These are phyloP conservation scores for Penicillium malachiteum DNA, from an alignment of 495 filamentous ascomycete species.

Conservation along the genomic window DNA sequence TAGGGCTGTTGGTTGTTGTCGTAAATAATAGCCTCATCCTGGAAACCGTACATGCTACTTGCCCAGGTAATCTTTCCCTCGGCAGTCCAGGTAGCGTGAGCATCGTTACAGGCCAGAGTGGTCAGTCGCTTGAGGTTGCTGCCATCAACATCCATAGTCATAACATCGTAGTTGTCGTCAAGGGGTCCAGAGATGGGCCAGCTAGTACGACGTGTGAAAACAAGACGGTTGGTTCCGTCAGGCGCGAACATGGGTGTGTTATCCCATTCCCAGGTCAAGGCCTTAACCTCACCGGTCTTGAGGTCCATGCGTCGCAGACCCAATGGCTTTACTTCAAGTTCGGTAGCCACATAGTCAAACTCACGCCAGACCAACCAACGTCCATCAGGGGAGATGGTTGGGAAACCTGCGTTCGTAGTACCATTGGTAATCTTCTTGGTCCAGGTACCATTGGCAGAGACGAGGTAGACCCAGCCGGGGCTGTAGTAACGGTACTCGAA, in stretches of 20 bases:
- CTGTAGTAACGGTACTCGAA: slow-evolving; percentile 6
- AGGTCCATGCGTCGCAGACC: not conserved
- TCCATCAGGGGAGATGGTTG: slow-evolving; percentile 10
- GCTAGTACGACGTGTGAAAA: not conserved
- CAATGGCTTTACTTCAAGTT: not conserved
- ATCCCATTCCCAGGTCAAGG: not conserved
- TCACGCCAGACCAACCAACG: not conserved
- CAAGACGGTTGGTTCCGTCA: not conserved
- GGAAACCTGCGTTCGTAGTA: slow-evolving; percentile 8
- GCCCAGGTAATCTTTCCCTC: slow-evolving; percentile 8
- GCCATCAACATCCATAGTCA: slow-evolving; percentile 5
- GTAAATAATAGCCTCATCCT: slow-evolving; percentile 29
- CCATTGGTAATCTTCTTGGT: not conserved
- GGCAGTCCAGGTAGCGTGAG: slow-evolving; percentile 8
- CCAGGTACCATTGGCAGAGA: slow-evolving; percentile 4
- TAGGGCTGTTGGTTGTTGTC: slow-evolving; percentile 36
- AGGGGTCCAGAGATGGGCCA: not conserved
- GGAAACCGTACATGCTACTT: slow-evolving; percentile 30
- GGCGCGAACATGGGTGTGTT: not conserved
- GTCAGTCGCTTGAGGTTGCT: slow-evolving; percentile 1
- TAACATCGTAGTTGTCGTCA: slow-evolving; percentile 9
- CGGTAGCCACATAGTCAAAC: not conserved
- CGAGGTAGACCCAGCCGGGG: slow-evolving; percentile 6
- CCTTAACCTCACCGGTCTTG: not conserved
- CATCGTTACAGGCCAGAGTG: slow-evolving; percentile 3